Base-by-base conservation (phyloP, 495 filamentous ascomycete genomes). In the Penicillium egyptiacum region DNA sequence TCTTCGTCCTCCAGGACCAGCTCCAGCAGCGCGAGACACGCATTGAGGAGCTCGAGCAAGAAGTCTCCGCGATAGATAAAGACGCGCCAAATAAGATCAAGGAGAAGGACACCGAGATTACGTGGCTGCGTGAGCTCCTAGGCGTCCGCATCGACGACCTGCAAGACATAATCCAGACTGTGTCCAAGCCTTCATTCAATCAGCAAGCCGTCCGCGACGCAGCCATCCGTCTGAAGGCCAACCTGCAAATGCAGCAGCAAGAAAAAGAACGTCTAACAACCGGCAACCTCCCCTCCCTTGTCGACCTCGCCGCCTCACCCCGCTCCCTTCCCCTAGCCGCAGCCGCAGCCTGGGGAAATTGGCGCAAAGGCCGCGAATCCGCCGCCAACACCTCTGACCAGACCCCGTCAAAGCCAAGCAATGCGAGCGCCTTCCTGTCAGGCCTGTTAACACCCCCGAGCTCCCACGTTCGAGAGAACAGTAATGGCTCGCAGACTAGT, bases 191-290 rank as follows among this genome's bases (percentile, higher is more conserved):
- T 2, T 74, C 79, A 37, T 91, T 88, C 68, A 86, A 97, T 74
- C 79, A 81, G 33, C 81, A 88, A 57, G 80, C 82, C 16, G 87
- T 96, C 53, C 88, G 87, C 58, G 92, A 98, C 68, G 90, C 91
- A 10, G 91, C 92, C 31, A 96, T 97, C 61, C 86, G 94, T 8
- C 83, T 98, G 55, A 91, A 90, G 65, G 89, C 95, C 19, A 97
- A 94, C 63, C 80, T 98, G 17, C 89, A 98, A 69, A 98, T 98
- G 94, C 92, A 98, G 65, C 89, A 90, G 70, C 91, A 96, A 66
- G 94, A 96, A 69, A 88, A 88, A 19, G 95, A 98, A 65, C 78
- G 88, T 53, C 81, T 88, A 5, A 61, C 76, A 45, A 66, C 71
- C 23, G 78, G 78, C 50, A 75, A 81, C 2, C 69, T 88, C 5